A percentile compares a stretch with the other conserved stretches of the same genome.
These are phyloP conservation scores for Ceratobasidium sp. DNA, from an alignment of 1,284 basidiomycete genomes.

Conservation along the genomic window DNA sequence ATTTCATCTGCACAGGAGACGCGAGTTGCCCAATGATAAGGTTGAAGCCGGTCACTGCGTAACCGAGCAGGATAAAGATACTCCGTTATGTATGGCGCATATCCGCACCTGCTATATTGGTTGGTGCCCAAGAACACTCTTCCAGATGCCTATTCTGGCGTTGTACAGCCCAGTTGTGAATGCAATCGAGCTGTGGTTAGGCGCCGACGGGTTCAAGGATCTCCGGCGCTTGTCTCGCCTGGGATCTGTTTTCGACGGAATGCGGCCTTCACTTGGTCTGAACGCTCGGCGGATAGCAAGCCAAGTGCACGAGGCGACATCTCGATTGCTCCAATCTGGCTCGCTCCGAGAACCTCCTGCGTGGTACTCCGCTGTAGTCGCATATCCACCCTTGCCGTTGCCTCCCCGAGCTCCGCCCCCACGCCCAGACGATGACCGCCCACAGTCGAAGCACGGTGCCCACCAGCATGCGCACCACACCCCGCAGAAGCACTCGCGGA, in stretches of 20 bases:
- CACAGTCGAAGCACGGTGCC: slow-evolving; percentile 35
- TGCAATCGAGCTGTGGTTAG: too few species aligned
- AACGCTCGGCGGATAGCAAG: slow-evolving; percentile 75
- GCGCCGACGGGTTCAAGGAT: too few species aligned
- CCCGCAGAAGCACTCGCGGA: slow-evolving; percentile 53
- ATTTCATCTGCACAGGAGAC: too few species aligned
- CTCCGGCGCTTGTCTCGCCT: background rate
- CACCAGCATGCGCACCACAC: slow-evolving; percentile 55
- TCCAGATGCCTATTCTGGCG: too few species aligned
- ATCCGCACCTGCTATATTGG: too few species aligned
- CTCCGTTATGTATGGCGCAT: too few species aligned
- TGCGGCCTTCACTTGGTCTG: slow-evolving; percentile 16
- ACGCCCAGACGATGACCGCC: slow-evolving; percentile 50
- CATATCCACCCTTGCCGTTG: slow-evolving; percentile 86
- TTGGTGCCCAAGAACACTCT: too few species aligned
- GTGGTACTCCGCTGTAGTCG: slow-evolving; percentile 87
- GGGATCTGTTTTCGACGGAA: background rate
- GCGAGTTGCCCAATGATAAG: too few species aligned
- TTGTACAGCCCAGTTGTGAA: too few species aligned
- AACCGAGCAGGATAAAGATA: too few species aligned
- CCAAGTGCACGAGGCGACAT: slow-evolving; percentile 88
- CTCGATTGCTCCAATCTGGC: slow-evolving; percentile 78
- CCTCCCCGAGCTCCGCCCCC: slow-evolving; percentile 74
- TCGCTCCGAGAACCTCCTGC: slow-evolving; percentile 75
- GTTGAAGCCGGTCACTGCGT: too few species aligned